These are phyloP conservation scores for Phlyctochytrium planicorne DNA, from an alignment of 192 early-diverging fungal genomes.

Conservation along the genomic window DNA sequence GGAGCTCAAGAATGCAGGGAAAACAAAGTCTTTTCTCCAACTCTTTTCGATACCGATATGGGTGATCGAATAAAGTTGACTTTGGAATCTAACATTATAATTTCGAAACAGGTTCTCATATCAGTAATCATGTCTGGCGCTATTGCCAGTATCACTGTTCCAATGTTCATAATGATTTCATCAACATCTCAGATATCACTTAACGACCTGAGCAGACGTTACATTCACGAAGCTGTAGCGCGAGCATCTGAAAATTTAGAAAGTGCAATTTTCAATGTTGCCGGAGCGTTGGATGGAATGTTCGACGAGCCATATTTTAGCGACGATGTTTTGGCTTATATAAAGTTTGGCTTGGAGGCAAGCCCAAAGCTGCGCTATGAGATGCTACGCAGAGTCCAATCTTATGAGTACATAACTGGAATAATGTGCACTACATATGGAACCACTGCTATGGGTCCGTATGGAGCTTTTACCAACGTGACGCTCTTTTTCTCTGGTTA, in stretches of 20 bases:
- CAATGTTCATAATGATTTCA: background rate
- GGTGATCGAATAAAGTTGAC: background rate
- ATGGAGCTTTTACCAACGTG: background rate
- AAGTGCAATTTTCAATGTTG: background rate
- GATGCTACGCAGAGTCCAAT: background rate
- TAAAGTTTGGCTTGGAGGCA: background rate
- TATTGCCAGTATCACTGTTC: background rate
- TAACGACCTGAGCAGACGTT: background rate
- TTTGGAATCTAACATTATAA: background rate
- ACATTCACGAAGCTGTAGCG: background rate
- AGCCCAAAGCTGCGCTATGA: background rate
- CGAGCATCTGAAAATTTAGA: background rate
- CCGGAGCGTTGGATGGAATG: background rate
- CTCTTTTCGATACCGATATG: background rate
- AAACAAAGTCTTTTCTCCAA: too few species aligned
- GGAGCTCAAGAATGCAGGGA: too few species aligned
- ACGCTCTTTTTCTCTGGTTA: too few species aligned
- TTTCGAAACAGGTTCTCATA: constrained; percentile 1
- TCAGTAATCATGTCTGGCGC: background rate
- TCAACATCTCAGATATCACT: background rate
- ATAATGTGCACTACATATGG: background rate
- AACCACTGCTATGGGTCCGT: background rate
- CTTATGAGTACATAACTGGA: background rate
- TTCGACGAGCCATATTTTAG: background rate
- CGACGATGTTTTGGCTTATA: background rate